Evolutionary conservation across 2,329 filamentous ascomycete species (phyloP).

Genomic region (Fusarium sp.): DNA sequence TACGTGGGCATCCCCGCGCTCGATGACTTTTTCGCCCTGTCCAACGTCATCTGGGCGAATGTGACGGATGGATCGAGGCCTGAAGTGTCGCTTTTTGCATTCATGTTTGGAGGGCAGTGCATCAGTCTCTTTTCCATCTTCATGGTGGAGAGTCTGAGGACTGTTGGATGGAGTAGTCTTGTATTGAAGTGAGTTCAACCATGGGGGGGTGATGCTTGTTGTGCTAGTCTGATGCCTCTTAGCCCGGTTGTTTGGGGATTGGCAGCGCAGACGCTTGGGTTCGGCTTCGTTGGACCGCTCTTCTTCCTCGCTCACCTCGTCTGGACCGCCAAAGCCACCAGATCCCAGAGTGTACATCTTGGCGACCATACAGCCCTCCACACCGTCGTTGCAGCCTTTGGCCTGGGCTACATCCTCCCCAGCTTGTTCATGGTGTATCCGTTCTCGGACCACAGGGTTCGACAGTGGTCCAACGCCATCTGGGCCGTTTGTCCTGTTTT

Average conservation of each 20-base stretch:
- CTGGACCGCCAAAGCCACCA: conserved; percentile 19
- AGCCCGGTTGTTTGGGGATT: conserved; percentile 41
- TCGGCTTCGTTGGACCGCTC: conserved; percentile 36
- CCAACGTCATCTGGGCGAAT: conserved; percentile 39
- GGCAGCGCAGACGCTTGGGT: conserved; percentile 35
- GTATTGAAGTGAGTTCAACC: conserved; percentile 33
- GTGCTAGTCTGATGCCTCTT: neutral
- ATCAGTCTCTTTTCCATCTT: conserved; percentile 33
- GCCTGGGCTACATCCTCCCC: conserved; percentile 38
- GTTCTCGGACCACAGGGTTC: conserved; percentile 24
- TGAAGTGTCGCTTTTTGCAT: conserved; percentile 32
- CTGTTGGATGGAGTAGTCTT: conserved; percentile 12
- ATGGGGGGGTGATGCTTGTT: neutral
- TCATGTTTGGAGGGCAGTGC: conserved; percentile 40
- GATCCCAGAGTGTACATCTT: conserved; percentile 26
- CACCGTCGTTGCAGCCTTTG: conserved; percentile 31
- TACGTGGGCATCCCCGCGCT: conserved; percentile 32
- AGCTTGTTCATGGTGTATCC: conserved; percentile 33
- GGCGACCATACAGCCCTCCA: conserved; percentile 33
- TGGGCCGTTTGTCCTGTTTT: conserved; percentile 40
- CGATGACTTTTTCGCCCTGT: conserved; percentile 30
- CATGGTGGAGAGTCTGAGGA: conserved; percentile 35
- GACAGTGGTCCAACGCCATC: conserved; percentile 37
- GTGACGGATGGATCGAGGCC: conserved; percentile 39
- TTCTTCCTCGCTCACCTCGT: conserved; percentile 37